phyloP scores from a whole-genome alignment of 2,329 filamentous ascomycete species.

The Sordariomycetes sp. region DNA sequence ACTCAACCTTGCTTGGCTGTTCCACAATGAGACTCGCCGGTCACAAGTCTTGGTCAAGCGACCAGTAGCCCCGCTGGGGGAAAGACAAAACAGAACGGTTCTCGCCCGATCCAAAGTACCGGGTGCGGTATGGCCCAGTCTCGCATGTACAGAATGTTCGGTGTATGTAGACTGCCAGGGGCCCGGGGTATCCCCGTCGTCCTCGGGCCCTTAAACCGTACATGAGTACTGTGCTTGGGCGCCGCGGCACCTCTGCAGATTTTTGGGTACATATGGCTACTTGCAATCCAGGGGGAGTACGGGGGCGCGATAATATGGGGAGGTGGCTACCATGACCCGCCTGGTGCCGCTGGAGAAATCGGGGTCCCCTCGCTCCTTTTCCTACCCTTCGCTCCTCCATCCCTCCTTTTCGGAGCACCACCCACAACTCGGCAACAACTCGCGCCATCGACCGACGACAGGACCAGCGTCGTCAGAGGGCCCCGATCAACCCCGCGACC shows the following conservation, averaged over 20 bases:
- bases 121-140: neutral
- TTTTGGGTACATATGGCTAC: neutral
- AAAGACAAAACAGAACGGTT: neutral
- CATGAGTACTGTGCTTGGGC: neutral
- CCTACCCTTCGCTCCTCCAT: neutral
- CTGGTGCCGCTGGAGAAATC: neutral
- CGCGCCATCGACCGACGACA: neutral
- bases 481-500: neutral
- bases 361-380: neutral
- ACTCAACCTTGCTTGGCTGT: neutral
- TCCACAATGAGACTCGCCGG: neutral
- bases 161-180: neutral
- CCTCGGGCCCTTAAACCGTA: neutral
- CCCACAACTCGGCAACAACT: neutral
- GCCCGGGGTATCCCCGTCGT: neutral
- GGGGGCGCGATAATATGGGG: neutral
- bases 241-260: neutral
- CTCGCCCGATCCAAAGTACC: neutral
- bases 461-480: neutral
- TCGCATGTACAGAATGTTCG: neutral
- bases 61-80: neutral
- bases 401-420: slow-evolving; percentile 3
- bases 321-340: neutral
- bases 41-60: neutral
- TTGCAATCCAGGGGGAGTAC: neutral